These are phyloP conservation scores for Heterobasidion occidentale DNA, from an alignment of 1,284 basidiomycete genomes.

Conservation along the genomic window DNA sequence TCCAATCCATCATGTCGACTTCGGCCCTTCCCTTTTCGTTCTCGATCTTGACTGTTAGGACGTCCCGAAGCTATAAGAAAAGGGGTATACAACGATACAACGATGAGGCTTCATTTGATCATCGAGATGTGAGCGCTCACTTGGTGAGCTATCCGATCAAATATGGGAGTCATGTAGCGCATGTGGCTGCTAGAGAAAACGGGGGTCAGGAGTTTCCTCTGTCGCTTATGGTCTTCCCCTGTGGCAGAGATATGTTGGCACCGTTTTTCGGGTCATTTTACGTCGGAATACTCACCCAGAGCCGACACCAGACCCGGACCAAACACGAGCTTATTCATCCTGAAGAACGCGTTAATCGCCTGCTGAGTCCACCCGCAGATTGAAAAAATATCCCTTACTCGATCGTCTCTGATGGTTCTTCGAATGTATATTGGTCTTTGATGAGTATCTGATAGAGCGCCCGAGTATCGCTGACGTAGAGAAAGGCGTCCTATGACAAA, in stretches of 20 bases:
- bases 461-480: background rate
- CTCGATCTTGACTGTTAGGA: background rate
- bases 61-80: background rate
- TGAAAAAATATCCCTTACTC: background rate
- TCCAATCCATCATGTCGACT: conserved; percentile 30
- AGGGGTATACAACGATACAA: background rate
- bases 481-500: background rate
- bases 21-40: conserved; percentile 12
- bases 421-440: background rate
- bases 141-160: background rate
- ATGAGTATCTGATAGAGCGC: background rate
- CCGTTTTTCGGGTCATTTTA: background rate
- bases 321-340: background rate
- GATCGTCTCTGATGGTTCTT: background rate
- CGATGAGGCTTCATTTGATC: background rate
- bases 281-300: background rate
- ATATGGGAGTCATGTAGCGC: conserved; percentile 1
- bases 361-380: background rate
- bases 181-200: background rate
- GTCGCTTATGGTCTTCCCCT: background rate
- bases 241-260: background rate
- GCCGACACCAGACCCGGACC: background rate
- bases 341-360: background rate
- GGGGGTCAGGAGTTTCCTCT: background rate
- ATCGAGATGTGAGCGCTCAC: background rate